Percentiles rank a stretch among this genome's conserved stretches.
phyloP scores from a whole-genome alignment of 208 protist genomes.

The Trypanosoma lewisi region DNA sequence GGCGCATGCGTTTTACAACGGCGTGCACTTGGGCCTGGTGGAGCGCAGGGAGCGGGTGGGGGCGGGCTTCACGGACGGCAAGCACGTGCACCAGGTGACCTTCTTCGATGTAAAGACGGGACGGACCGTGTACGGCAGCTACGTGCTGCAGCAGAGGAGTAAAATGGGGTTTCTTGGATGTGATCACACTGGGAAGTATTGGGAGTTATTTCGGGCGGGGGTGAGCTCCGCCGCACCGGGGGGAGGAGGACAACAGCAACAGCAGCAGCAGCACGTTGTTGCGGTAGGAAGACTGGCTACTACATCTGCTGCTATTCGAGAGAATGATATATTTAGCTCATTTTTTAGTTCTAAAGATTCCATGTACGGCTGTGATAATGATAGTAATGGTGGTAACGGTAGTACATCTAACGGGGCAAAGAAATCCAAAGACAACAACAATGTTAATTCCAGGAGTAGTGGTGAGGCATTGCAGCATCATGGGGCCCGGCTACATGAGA shows the following conservation, averaged over 20 bases:
- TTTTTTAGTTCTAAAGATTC: not conserved
- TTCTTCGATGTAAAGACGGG: conserved; percentile 30
- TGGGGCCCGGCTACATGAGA: too few relatives aligned
- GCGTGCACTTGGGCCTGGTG: conserved; percentile 22
- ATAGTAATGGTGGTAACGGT: not conserved
- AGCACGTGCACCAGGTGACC: conserved; percentile 13
- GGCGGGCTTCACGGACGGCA: conserved; percentile 21
- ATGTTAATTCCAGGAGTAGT: too few relatives aligned
- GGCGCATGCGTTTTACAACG: conserved; percentile 23
- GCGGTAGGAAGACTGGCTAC: conserved; percentile 11
- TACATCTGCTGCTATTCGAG: not conserved
- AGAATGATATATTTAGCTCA: not conserved
- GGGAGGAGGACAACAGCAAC: too few relatives aligned
- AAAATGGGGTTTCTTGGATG: conserved; percentile 31
- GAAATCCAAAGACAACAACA: too few relatives aligned
- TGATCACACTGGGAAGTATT: conserved; percentile 21
- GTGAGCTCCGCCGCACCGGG: not conserved
- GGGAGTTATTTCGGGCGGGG: conserved; percentile 24
- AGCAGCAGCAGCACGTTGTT: conserved; percentile 7
- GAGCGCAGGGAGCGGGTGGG: conserved; percentile 2
- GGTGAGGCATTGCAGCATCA: too few relatives aligned
- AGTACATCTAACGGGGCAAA: not conserved
- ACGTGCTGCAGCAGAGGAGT: conserved; percentile 21
- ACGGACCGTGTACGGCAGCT: conserved; percentile 8
- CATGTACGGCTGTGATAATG: too few relatives aligned